These are phyloP conservation scores for Calycina herbarum DNA, from an alignment of 2,329 filamentous ascomycete genomes.

Conservation along the genomic window DNA sequence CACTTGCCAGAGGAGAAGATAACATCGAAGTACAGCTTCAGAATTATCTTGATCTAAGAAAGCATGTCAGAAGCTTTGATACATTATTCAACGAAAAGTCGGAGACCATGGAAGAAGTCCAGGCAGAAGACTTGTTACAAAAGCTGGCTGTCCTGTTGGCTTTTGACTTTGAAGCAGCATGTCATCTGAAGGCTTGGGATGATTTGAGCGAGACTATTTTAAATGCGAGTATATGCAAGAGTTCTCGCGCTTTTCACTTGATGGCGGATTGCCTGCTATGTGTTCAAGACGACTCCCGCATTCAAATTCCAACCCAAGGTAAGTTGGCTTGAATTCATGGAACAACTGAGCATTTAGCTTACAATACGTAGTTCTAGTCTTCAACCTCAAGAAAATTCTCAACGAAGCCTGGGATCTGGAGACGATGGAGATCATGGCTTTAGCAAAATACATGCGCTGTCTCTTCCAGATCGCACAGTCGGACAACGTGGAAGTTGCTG, in stretches of 20 bases:
- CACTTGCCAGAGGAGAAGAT: slow-evolving; percentile 54
- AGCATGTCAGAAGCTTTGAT: slow-evolving; percentile 62
- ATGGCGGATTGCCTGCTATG: slow-evolving; percentile 67
- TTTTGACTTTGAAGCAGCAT: slow-evolving; percentile 77
- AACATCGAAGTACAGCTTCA: slow-evolving; percentile 53
- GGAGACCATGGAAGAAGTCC: slow-evolving; percentile 44
- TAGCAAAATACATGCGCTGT: slow-evolving; percentile 77
- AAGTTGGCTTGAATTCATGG: slow-evolving; percentile 24
- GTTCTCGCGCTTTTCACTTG: slow-evolving; percentile 53
- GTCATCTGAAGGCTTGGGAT: slow-evolving; percentile 67
- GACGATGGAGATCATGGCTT: slow-evolving; percentile 54
- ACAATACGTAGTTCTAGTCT: slow-evolving; percentile 34
- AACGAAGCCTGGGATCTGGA: slow-evolving; percentile 64
- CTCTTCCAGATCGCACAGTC: slow-evolving; percentile 68
- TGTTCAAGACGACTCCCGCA: slow-evolving; percentile 38
- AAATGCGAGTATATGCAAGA: slow-evolving; percentile 47
- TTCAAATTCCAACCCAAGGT: slow-evolving; percentile 50
- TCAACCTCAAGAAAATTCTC: slow-evolving; percentile 65
- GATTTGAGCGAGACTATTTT: slow-evolving; percentile 61
- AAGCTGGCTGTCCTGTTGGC: slow-evolving; percentile 69
- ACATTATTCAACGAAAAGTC: slow-evolving; percentile 43
- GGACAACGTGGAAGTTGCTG: slow-evolving; percentile 50
- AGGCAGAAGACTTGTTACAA: slow-evolving; percentile 52
- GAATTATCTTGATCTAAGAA: slow-evolving; percentile 61
- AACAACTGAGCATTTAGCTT: slow-evolving; percentile 46